These are phyloP conservation scores for Asterophora parasitica DNA, from an alignment of 768 basidiomycete species.

Conservation along the genomic window DNA sequence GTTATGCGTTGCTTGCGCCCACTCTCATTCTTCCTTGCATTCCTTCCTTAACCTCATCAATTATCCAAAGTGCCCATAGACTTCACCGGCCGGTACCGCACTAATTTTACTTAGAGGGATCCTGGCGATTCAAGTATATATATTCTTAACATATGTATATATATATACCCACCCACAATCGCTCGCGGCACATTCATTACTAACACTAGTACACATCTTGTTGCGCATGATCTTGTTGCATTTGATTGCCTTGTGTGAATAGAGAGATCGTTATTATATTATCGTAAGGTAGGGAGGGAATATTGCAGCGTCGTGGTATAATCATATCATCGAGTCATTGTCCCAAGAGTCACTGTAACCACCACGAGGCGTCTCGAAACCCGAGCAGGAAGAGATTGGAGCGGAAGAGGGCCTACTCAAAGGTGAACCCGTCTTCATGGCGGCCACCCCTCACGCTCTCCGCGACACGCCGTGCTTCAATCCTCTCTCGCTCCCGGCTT, in stretches of 20 bases:
- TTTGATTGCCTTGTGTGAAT: too few relatives aligned
- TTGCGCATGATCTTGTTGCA: background rate
- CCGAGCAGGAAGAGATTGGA: background rate
- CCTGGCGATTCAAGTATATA: constrained; percentile 16
- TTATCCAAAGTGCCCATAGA: constrained; percentile 1
- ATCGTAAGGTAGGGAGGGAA: background rate
- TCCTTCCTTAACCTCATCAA: constrained; percentile 4
- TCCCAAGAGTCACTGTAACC: constrained; percentile 2
- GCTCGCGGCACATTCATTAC: background rate
- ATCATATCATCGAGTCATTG: constrained; percentile 6
- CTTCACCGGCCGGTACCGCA: constrained; percentile 6
- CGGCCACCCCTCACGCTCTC: constrained; percentile 20
- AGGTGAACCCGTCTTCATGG: constrained; percentile 33
- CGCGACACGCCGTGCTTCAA: constrained; percentile 29
- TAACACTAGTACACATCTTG: constrained; percentile 5
- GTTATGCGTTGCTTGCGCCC: constrained; percentile 1
- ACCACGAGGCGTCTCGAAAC: constrained; percentile 10
- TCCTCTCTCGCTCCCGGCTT: constrained; percentile 38
- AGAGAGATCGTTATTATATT: background rate
- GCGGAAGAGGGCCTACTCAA: constrained; percentile 27
- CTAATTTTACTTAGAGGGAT: constrained; percentile 11
- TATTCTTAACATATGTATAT: constrained; percentile 21
- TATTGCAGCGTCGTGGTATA: background rate
- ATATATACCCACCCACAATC: constrained; percentile 3
- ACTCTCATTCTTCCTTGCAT: background rate